Evolutionary conservation across 345 rosid genomes (phyloP).

Genomic region (Rhodomyrtus tomentosa): DNA sequence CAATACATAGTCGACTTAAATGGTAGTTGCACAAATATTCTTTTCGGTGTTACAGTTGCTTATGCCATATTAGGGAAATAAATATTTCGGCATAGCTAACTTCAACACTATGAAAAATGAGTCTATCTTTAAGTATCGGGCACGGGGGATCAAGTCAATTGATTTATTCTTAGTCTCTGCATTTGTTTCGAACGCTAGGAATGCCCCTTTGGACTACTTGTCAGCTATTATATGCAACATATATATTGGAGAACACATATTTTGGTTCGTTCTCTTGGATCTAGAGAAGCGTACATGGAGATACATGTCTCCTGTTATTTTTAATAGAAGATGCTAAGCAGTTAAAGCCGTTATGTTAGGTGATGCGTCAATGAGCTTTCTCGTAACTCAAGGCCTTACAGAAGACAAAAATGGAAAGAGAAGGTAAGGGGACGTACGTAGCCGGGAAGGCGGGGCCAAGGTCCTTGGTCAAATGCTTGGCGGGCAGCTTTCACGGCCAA

Average conservation of each 20-base stretch:
- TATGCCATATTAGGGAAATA: neutral
- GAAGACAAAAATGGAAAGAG: no score
- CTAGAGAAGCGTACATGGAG: neutral
- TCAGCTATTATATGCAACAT: neutral
- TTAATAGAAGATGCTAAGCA: neutral
- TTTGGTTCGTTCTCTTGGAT: neutral
- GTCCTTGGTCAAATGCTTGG: slow-evolving; percentile 52
- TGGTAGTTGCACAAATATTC: neutral
- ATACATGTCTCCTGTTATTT: neutral
- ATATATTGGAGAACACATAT: neutral
- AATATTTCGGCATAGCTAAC: neutral
- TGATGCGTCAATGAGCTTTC: neutral
- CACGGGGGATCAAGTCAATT: neutral
- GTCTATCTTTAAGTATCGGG: neutral
- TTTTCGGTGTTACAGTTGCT: neutral
- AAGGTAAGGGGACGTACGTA: slow-evolving; percentile 17
- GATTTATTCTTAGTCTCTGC: neutral
- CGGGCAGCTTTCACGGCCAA: slow-evolving; percentile 60
- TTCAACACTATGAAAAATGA: neutral
- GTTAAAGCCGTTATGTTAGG: neutral
- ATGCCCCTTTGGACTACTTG: neutral
- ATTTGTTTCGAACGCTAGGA: neutral
- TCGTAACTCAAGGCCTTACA: no score
- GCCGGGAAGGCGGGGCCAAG: slow-evolving; percentile 62
- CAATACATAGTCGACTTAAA: neutral